Conservation (phyloP, 2,329 filamentous ascomycete species). For the Fusarium incarnatum region DNA sequence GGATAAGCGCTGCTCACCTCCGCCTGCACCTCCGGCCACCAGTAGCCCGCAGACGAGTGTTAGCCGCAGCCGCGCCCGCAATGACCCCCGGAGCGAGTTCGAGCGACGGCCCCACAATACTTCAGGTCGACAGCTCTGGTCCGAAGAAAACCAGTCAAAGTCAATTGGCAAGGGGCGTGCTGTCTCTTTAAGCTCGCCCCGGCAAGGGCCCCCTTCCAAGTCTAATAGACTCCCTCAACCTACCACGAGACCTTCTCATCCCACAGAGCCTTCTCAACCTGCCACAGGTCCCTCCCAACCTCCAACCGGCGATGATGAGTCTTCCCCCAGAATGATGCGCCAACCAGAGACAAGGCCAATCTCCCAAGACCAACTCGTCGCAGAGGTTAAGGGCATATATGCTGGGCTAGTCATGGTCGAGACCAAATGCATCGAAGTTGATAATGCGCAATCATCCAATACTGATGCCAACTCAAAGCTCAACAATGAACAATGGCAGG, state of each 20-base stretch:
- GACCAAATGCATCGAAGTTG: constrained; percentile 85
- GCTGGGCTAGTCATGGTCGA: constrained; percentile 88
- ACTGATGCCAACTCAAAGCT: constrained; percentile 58
- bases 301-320: constrained; percentile 17
- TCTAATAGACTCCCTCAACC: background rate
- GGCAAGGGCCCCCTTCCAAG: constrained; percentile 1
- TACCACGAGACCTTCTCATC: background rate
- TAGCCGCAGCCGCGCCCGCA: constrained; percentile 26
- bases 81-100: constrained; percentile 34
- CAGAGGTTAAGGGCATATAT: constrained; percentile 87
- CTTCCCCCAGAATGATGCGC: constrained; percentile 25
- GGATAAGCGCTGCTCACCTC: constrained; percentile 47
- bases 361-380: constrained; percentile 80
- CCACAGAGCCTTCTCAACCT: constrained; percentile 1
- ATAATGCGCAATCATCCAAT: constrained; percentile 68
- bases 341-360: constrained; percentile 57
- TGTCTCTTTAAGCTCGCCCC: constrained; percentile 8
- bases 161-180: constrained; percentile 17
- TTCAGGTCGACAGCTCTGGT: constrained; percentile 47
- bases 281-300: background rate
- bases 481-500: constrained; percentile 82
- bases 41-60: constrained; percentile 29
- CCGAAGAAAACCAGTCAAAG: constrained; percentile 40
- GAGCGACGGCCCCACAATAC: constrained; percentile 36
- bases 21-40: constrained; percentile 25